Conservation (phyloP, 164 flowering plant species). For the Dillenia suffruticosa region DNA sequence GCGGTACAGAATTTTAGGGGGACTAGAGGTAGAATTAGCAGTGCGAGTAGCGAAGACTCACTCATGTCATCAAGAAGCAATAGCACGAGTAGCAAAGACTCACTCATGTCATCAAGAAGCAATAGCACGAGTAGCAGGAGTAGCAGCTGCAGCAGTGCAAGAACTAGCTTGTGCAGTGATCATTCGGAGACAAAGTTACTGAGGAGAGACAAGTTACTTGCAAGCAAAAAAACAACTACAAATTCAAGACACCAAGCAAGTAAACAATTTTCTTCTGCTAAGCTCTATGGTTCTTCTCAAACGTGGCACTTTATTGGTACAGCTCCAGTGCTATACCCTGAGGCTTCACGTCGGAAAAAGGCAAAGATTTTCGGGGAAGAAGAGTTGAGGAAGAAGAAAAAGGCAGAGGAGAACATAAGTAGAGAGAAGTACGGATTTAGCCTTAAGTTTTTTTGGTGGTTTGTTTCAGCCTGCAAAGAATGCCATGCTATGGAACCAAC, state of each 20-base stretch:
- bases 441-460: slow-evolving; percentile 35
- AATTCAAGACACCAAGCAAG: slow-evolving; percentile 2
- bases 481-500: slow-evolving; percentile 71
- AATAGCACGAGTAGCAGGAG: slow-evolving; percentile 62
- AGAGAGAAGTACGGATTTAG: slow-evolving; percentile 20
- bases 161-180: slow-evolving; percentile 45
- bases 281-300: slow-evolving; percentile 28
- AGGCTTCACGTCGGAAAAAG: slow-evolving; percentile 13
- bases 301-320: slow-evolving; percentile 56
- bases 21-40: slow-evolving; percentile 33
- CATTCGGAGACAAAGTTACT: slow-evolving; percentile 24
- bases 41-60: slow-evolving; percentile 52
- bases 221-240: slow-evolving; percentile 6
- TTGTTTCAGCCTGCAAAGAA: slow-evolving; percentile 47
- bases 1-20: slow-evolving; percentile 3
- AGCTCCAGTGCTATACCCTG: slow-evolving; percentile 32
- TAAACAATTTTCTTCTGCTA: slow-evolving; percentile 3
- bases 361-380: slow-evolving; percentile 2
- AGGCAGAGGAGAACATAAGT: background rate
- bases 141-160: slow-evolving; percentile 50
- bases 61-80: slow-evolving; percentile 54
- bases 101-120: slow-evolving; percentile 52
- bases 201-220: slow-evolving; percentile 2
- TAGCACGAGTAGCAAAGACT: slow-evolving; percentile 56
- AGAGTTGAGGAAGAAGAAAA: slow-evolving; percentile 12